These are phyloP conservation scores for Russula emetica DNA, from an alignment of 768 basidiomycete species.

Conservation along the genomic window DNA sequence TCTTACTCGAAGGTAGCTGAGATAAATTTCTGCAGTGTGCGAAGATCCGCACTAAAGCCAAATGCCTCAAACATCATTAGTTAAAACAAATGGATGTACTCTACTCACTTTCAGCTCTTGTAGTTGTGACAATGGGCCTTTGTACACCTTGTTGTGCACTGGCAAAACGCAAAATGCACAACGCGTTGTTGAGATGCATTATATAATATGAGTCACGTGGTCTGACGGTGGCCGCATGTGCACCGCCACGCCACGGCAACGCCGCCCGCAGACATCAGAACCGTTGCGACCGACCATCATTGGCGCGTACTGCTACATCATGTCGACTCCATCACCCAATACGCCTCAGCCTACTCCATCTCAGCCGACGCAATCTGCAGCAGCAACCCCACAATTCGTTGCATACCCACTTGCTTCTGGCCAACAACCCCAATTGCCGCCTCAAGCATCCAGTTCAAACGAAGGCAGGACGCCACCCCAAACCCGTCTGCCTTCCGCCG, in stretches of 20 bases:
- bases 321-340: constrained; percentile 27
- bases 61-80: constrained; percentile 89
- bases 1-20: constrained; percentile 83
- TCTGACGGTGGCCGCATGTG: not conserved
- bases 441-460: constrained; percentile 25
- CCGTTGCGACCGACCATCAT: constrained; percentile 6
- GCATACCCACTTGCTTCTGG: constrained; percentile 27
- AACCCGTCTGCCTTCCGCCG: constrained; percentile 69
- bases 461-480: constrained; percentile 37
- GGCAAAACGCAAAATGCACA: too few species aligned
- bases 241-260: not conserved
- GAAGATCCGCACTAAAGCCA: constrained; percentile 73
- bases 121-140: too few species aligned
- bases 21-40: constrained; percentile 81
- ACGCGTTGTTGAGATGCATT: not conserved
- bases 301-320: constrained; percentile 1
- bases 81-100: constrained; percentile 21
- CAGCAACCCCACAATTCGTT: constrained; percentile 23
- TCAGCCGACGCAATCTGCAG: constrained; percentile 26
- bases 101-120: constrained; percentile 31
- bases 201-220: constrained; percentile 16
- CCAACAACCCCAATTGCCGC: constrained; percentile 27
- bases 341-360: constrained; percentile 21
- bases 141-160: too few species aligned
- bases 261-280: too few species aligned